Evolutionary conservation across 352 stramenopile species (phyloP).

Genomic region (Pythium dissotocum): DNA sequence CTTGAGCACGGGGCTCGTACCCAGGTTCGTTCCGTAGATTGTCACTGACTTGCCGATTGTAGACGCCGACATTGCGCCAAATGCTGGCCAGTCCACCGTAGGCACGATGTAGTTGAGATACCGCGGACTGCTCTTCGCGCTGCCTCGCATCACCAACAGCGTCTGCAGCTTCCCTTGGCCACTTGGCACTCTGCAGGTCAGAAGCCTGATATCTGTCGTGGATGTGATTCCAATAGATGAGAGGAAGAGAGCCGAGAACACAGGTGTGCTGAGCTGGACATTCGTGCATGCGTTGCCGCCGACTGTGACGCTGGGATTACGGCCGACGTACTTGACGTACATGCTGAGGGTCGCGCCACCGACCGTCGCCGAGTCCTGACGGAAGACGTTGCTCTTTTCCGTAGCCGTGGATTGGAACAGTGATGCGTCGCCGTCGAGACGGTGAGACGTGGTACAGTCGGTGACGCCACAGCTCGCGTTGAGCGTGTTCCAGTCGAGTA

Average conservation of each 20-base stretch:
- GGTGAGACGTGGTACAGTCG: constrained; percentile 52
- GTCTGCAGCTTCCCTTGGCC: constrained; percentile 49
- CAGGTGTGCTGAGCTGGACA: constrained; percentile 30
- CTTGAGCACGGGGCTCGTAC: constrained; percentile 42
- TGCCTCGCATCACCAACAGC: constrained; percentile 38
- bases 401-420: constrained; percentile 38
- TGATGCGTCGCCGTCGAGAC: constrained; percentile 43
- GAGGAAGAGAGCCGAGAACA: constrained; percentile 24
- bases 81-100: constrained; percentile 38
- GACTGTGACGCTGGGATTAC: constrained; percentile 39
- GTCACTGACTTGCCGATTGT: constrained; percentile 46
- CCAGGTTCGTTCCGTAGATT: constrained; percentile 53
- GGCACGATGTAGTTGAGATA: constrained; percentile 59
- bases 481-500: constrained; percentile 63
- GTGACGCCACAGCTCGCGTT: constrained; percentile 36
- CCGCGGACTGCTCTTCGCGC: constrained; percentile 38
- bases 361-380: constrained; percentile 41
- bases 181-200: constrained; percentile 46
- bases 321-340: constrained; percentile 59
- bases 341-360: constrained; percentile 49
- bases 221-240: constrained; percentile 25
- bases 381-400: constrained; percentile 26
- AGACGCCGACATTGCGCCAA: constrained; percentile 31
- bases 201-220: constrained; percentile 36
- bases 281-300: constrained; percentile 35